Conservation (phyloP, 2,329 filamentous ascomycete species). For the Scytalidium lignicola region DNA sequence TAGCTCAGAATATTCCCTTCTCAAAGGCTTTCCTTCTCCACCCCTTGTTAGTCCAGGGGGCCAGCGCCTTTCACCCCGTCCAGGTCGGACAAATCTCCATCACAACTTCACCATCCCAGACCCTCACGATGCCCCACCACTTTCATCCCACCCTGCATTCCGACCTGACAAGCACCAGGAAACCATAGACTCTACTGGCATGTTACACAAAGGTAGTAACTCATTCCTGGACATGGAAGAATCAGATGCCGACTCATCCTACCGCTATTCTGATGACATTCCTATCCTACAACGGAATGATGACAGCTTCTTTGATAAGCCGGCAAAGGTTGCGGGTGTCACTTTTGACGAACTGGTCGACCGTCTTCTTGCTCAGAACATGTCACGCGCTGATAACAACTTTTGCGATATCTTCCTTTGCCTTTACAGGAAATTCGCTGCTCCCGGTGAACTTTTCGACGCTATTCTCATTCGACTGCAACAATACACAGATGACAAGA, state of each 20-base stretch:
- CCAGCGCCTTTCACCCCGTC: constrained; percentile 24
- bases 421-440: constrained; percentile 87
- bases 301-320: constrained; percentile 52
- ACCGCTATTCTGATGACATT: constrained; percentile 61
- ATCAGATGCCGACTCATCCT: constrained; percentile 63
- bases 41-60: constrained; percentile 29
- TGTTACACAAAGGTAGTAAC: constrained; percentile 16
- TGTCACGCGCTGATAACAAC: constrained; percentile 83
- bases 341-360: constrained; percentile 74
- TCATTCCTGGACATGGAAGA: constrained; percentile 46
- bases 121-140: constrained; percentile 23
- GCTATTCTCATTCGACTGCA: constrained; percentile 76
- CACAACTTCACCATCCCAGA: constrained; percentile 23
- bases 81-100: constrained; percentile 23
- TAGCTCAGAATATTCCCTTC: constrained; percentile 63
- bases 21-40: constrained; percentile 48
- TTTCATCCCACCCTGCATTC: constrained; percentile 27
- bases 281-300: constrained; percentile 63
- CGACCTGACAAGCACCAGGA: constrained; percentile 18
- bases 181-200: constrained; percentile 12
- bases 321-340: constrained; percentile 47
- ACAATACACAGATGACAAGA: constrained; percentile 59
- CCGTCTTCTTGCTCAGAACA: constrained; percentile 74
- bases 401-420: constrained; percentile 87
- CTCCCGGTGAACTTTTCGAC: constrained; percentile 71